Evolutionary conservation across 2,329 filamentous ascomycete genomes (phyloP), one percentile per base, ranked within the genome.

Genomic region (Cercospora berteroae): DNA sequence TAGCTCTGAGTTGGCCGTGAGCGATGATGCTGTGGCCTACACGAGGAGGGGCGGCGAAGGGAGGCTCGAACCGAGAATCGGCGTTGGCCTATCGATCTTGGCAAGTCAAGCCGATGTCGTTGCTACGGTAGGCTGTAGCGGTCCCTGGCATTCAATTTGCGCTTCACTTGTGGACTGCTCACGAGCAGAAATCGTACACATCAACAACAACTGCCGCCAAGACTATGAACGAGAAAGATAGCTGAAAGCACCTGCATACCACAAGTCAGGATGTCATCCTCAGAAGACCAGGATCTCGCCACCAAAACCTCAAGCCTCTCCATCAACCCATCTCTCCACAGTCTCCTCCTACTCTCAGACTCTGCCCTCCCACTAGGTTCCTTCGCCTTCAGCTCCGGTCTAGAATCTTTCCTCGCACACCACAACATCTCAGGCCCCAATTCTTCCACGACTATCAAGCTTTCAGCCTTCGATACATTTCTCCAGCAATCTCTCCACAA

Each of bases 331-430:
- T 72, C 79, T 25, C 76, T 85, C 29, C 92, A 94, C 79, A 89
- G 90, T 71, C 86, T 93, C 42, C 86, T 94, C 33, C 84, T 95
- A 3, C 88, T 94, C 59, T 88, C 92, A 58, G 92, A 95, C 82
- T 94, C 92, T 1, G 90, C 91, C 13, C 86, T 95, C 2, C 92
- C 92, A 0, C 84, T 95, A 0, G 92, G 92, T 66, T 92, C 91
- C n/a, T 95, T 95, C 80, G 92, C 92, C 74, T 95, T 94, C 82
- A 92, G 89, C 82, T 90, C 88, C 72, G 91, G 91, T 3, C 85
- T 95, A 16, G 92, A 95, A 80, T 94, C 91, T 48, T 94, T 90
- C 78, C 87, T 94, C 18, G 89, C 90, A 3, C 92, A 95, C 81
- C 71, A 74, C 59, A 76, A 75, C 62, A 67, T 72, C 52, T 60